Conservation (phyloP, 2,329 filamentous ascomycete species). For the Didymella exigua region DNA sequence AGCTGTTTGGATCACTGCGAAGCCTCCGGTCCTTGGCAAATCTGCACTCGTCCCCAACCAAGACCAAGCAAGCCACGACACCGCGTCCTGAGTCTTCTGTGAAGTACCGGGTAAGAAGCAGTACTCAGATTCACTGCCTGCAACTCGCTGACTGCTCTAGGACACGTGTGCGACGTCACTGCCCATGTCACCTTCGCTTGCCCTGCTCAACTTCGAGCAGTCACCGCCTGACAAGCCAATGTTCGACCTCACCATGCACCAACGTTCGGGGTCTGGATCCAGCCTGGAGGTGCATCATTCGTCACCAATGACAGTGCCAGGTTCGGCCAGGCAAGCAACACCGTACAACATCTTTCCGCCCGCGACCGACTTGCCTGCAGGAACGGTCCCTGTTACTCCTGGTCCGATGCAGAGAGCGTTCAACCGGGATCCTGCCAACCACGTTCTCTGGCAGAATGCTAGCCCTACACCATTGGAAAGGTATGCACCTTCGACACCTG, state of each 20-base stretch:
- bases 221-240: slow-evolving; percentile 33
- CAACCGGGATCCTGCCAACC: slow-evolving; percentile 21
- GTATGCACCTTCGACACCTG: slow-evolving; percentile 3
- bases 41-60: slow-evolving; percentile 26
- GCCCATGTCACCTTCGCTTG: slow-evolving; percentile 26
- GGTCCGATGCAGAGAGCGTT: slow-evolving; percentile 34
- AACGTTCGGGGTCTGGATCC: slow-evolving; percentile 13
- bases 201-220: slow-evolving; percentile 36
- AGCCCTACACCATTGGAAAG: background rate
- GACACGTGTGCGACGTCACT: background rate
- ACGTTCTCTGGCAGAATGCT: slow-evolving; percentile 1
- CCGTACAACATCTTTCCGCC: background rate
- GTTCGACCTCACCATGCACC: slow-evolving; percentile 24
- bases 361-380: slow-evolving; percentile 21
- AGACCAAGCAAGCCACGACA: slow-evolving; percentile 15
- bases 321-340: slow-evolving; percentile 12
- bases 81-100: background rate
- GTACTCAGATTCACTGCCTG: background rate
- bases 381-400: slow-evolving; percentile 37
- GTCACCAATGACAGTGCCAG: slow-evolving; percentile 39
- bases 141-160: background rate
- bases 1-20: slow-evolving; percentile 35
- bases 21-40: slow-evolving; percentile 36
- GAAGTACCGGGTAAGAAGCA: background rate
- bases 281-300: slow-evolving; percentile 32